Percentiles rank a stretch among this genome's conserved stretches.
Evolutionary conservation across 2,329 filamentous ascomycete species (phyloP).

Genomic region (Botrytis sinoallii): DNA sequence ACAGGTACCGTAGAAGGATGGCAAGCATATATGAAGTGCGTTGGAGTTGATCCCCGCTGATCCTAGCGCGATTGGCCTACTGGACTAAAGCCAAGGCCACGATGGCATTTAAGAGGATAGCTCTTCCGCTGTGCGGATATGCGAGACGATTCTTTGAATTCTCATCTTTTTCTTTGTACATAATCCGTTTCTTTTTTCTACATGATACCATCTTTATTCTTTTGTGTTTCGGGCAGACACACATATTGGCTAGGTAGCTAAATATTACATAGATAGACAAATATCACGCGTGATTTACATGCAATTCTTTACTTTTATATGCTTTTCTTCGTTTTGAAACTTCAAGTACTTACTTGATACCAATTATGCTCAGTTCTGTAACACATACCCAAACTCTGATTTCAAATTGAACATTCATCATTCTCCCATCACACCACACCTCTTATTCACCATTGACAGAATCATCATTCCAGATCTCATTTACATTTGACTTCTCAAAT

Average conservation of each 20-base stretch:
- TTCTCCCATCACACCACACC: not conserved
- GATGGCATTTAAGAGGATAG: slow-evolving; percentile 23
- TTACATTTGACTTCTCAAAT: too few relatives aligned
- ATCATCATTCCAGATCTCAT: not conserved
- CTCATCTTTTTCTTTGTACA: not conserved
- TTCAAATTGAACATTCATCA: not conserved
- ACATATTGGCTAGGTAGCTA: too few relatives aligned
- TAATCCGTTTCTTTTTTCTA: not conserved
- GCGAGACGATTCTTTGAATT: not conserved
- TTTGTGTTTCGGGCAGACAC: not conserved
- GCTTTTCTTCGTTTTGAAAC: too few relatives aligned
- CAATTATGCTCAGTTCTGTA: not conserved
- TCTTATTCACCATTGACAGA: not conserved
- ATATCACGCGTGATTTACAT: not conserved
- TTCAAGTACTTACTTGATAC: not conserved
- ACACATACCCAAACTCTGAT: not conserved
- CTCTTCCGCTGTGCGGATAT: not conserved
- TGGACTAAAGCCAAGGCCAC: slow-evolving; percentile 49
- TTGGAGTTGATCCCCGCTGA: slow-evolving; percentile 48
- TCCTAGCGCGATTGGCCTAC: slow-evolving; percentile 44
- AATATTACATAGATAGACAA: not conserved
- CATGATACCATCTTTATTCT: not conserved
- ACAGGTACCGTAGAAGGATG: slow-evolving; percentile 47
- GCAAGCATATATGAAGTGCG: slow-evolving; percentile 52
- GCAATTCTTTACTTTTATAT: not conserved